These are phyloP conservation scores for Punctularia strigosozonata DNA, from an alignment of 768 basidiomycete species.

Conservation along the genomic window DNA sequence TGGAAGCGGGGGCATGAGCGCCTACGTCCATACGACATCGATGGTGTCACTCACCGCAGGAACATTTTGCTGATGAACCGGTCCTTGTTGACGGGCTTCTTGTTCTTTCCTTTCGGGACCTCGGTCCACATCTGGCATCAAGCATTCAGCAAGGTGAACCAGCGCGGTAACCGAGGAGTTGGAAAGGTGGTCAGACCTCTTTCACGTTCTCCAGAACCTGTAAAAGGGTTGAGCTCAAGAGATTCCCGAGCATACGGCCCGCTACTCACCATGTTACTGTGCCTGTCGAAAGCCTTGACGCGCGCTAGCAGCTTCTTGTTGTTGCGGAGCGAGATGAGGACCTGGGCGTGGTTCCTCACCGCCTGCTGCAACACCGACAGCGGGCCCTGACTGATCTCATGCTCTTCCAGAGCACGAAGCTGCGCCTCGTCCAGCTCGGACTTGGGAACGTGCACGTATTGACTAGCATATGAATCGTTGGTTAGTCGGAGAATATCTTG, in stretches of 20 bases:
- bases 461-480: constrained; percentile 42
- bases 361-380: constrained; percentile 94
- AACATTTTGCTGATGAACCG: constrained; percentile 99
- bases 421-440: constrained; percentile 97
- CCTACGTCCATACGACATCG: not conserved
- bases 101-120: constrained; percentile 93
- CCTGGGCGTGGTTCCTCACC: constrained; percentile 94
- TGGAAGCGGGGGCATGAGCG: constrained; percentile 5
- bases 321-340: constrained; percentile 93
- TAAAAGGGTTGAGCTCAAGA: constrained; percentile 5
- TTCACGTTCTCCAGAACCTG: constrained; percentile 97
- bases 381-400: constrained; percentile 97
- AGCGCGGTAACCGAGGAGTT: not conserved
- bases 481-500: too few species aligned
- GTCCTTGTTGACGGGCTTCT: constrained; percentile 98
- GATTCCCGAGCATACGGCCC: constrained; percentile 2
- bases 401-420: constrained; percentile 91
- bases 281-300: constrained; percentile 97
- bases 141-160: not conserved
- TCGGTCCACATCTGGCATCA: constrained; percentile 97
- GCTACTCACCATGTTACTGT: constrained; percentile 87
- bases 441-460: constrained; percentile 94
- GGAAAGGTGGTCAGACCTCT: constrained; percentile 40
- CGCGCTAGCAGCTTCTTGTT: constrained; percentile 95
- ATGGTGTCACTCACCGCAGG: constrained; percentile 46